phyloP scores from a whole-genome alignment of 805 yeast species.

The Priceomyces carsonii region DNA sequence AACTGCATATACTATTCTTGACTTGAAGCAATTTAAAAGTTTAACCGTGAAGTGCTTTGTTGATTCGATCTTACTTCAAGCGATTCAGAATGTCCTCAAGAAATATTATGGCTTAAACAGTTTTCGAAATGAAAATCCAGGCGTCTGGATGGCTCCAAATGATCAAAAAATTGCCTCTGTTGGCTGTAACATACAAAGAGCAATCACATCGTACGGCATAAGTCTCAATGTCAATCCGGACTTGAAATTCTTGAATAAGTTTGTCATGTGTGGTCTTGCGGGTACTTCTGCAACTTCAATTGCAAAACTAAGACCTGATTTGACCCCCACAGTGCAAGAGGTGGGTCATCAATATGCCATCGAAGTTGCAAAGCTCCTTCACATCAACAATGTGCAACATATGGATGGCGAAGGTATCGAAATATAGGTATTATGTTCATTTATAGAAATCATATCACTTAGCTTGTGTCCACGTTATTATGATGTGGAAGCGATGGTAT shows the following conservation, averaged over 20 bases:
- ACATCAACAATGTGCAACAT: constrained; percentile 35
- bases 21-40: constrained; percentile 59
- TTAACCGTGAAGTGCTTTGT: constrained; percentile 68
- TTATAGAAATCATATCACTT: neutral
- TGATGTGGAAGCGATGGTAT: constrained; percentile 13
- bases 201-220: constrained; percentile 86
- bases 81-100: constrained; percentile 50
- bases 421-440: constrained; percentile 5
- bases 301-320: constrained; percentile 16
- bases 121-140: constrained; percentile 68
- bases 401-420: constrained; percentile 31
- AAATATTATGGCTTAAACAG: constrained; percentile 44
- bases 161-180: constrained; percentile 78
- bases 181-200: constrained; percentile 83
- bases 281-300: constrained; percentile 46
- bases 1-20: constrained; percentile 73
- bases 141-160: constrained; percentile 72
- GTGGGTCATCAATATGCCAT: constrained; percentile 35
- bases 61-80: constrained; percentile 54
- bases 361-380: constrained; percentile 36
- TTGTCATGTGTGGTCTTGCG: constrained; percentile 85
- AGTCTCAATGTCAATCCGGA: constrained; percentile 80
- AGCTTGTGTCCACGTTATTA: neutral
- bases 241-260: constrained; percentile 63
- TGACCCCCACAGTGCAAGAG: constrained; percentile 17